Evolutionary conservation across 129 eudicot species (phyloP).

Genomic region (Scalesia atractyloides): DNA sequence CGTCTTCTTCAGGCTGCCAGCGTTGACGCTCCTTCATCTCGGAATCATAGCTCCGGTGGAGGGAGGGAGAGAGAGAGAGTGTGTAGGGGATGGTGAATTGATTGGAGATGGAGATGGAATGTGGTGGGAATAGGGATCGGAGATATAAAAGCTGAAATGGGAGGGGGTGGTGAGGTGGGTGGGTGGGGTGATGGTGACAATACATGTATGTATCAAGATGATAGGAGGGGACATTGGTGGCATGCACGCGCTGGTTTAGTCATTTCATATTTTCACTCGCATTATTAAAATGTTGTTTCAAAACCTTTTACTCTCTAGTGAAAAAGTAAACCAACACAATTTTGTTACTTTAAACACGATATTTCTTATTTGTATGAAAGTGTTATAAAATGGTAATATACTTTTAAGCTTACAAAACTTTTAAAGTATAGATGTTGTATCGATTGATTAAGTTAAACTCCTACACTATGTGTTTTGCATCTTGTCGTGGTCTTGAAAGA

Average conservation of each 20-base stretch:
- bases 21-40: conserved; percentile 69
- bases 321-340: no score
- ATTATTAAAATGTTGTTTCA: neutral
- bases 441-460: no score
- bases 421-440: no score
- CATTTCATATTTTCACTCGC: conserved; percentile 34
- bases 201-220: conserved; percentile 42
- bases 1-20: conserved; percentile 86
- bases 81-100: neutral
- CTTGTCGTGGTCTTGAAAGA: no score
- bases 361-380: no score
- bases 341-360: no score
- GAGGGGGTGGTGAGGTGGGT: conserved; percentile 6
- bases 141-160: conserved; percentile 35
- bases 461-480: no score
- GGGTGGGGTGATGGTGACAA: conserved; percentile 35
- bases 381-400: no score
- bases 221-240: conserved; percentile 41
- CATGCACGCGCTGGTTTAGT: conserved; percentile 52
- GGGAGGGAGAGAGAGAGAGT: neutral
- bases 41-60: conserved; percentile 28
- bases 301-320: no score
- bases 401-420: no score
- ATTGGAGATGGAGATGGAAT: neutral
- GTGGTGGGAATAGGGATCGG: conserved; percentile 34